Evolutionary conservation across 345 rosid species (phyloP), one percentile per base, ranked within the genome.

Genomic region (Eucalyptus pauciflora): DNA sequence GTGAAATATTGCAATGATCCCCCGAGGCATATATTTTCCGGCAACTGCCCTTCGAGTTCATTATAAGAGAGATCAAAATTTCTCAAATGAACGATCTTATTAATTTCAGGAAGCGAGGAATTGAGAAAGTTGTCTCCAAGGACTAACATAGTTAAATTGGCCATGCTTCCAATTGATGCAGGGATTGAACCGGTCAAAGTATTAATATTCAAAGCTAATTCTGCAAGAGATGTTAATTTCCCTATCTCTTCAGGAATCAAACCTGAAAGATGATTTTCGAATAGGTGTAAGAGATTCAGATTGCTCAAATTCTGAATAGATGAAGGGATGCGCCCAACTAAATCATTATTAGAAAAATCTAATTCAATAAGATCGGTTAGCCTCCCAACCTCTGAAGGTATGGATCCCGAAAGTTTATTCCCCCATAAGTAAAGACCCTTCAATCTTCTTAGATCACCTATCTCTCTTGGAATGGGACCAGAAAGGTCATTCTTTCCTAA

Each of bases 91-190:
- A 56, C 0, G 0, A 56, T 3, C 62, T 56, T 1, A 56, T 56
- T 56, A 56, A 56, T 24, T 56, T 56, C 62, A 9, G 62, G 29
- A 1, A 29, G 62, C 62, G 24, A 4, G 13, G 62, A 1, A 56
- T 13, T 6, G 0, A 56, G 1, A 56, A 2, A 24, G 6, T 56
- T 56, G 0, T 56, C 3, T 1, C 1, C 0, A 56, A 56, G 62
- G 6, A 0, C 0, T 0, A 62, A 62, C 0, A 1, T 0, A 13
- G 69, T 62, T 29, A 62, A 6, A 29, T 62, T 62, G 69, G 4
- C 8, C 69, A 62, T 13, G 33, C 0, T 62, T 29, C 69, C 69
- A 13, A 62, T 29, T 6, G 17, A 62, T 62, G 17, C 69, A 13
- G 33, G 69, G 33, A 62, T 62, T 1, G 17, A 29, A 62, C 69